Percentiles rank a stretch among this genome's conserved stretches.
Evolutionary conservation across 805 yeast genomes (phyloP).

Genomic region (Candida caryicola): DNA sequence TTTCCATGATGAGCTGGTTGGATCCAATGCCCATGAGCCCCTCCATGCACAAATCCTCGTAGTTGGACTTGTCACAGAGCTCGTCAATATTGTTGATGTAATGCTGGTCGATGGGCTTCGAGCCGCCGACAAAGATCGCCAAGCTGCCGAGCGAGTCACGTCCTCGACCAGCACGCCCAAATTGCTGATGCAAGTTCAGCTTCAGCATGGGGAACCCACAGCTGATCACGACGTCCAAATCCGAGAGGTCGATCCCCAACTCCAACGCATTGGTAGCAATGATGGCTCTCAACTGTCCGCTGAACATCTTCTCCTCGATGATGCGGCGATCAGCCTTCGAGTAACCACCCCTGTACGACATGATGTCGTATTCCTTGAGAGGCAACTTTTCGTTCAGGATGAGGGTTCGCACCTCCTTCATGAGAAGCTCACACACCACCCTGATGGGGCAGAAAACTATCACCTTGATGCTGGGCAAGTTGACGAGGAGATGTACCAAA

Average conservation of each 20-base stretch:
- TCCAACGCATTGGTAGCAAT: slow-evolving; percentile 95
- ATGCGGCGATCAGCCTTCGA: slow-evolving; percentile 79
- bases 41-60: slow-evolving; percentile 42
- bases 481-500: slow-evolving; percentile 59
- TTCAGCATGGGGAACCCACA: slow-evolving; percentile 91
- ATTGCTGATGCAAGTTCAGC: slow-evolving; percentile 88
- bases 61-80: slow-evolving; percentile 40
- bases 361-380: slow-evolving; percentile 45
- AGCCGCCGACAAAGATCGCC: slow-evolving; percentile 79
- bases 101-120: slow-evolving; percentile 82
- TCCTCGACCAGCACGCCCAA: slow-evolving; percentile 96
- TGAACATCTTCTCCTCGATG: slow-evolving; percentile 88
- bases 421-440: slow-evolving; percentile 77
- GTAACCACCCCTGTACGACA: slow-evolving; percentile 96
- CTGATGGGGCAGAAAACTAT: slow-evolving; percentile 90
- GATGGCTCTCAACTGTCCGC: slow-evolving; percentile 79
- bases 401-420: slow-evolving; percentile 69
- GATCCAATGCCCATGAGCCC: slow-evolving; percentile 33
- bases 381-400: slow-evolving; percentile 33
- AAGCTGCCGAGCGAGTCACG: slow-evolving; percentile 66
- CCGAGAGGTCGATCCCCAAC: slow-evolving; percentile 92
- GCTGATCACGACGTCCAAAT: slow-evolving; percentile 83
- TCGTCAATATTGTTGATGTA: slow-evolving; percentile 69
- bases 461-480: slow-evolving; percentile 59
- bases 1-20: slow-evolving; percentile 54